Conservation (phyloP, 192 early-diverging fungal genomes). For the Backusella luteola region DNA sequence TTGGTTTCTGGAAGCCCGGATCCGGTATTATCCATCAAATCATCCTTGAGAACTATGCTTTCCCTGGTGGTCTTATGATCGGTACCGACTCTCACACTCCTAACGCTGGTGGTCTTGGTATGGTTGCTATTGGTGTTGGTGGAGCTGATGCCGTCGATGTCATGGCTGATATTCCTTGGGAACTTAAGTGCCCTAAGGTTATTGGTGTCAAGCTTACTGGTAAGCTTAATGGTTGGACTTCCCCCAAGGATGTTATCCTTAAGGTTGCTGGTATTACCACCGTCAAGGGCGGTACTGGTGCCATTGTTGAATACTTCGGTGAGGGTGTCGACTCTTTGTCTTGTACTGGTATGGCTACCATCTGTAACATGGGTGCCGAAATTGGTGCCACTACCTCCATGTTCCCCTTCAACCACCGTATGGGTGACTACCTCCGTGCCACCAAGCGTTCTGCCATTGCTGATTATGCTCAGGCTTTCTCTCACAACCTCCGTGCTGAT, state of each 20-base stretch:
- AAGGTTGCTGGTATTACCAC: constrained; percentile 93
- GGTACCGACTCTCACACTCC: constrained; percentile 99
- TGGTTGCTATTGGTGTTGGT: constrained; percentile 96
- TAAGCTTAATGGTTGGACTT: constrained; percentile 86
- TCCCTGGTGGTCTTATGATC: constrained; percentile 94
- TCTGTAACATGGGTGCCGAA: constrained; percentile 99
- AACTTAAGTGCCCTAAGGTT: constrained; percentile 97
- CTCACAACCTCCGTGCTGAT: constrained; percentile 90
- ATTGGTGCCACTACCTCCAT: constrained; percentile 97
- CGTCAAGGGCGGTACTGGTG: constrained; percentile 96
- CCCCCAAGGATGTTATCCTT: constrained; percentile 96
- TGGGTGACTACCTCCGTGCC: constrained; percentile 88
- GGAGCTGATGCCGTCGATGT: constrained; percentile 99
- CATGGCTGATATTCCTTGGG: constrained; percentile 98
- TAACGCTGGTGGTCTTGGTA: constrained; percentile 96
- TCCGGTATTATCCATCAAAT: constrained; percentile 96
- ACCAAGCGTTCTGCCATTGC: constrained; percentile 83
- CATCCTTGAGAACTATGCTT: constrained; percentile 97
- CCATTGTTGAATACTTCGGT: constrained; percentile 98
- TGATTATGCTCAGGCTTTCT: constrained; percentile 71
- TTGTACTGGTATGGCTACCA: constrained; percentile 98
- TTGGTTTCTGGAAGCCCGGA: constrained; percentile 96
- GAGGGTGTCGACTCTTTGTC: constrained; percentile 91
- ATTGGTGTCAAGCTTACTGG: constrained; percentile 92
- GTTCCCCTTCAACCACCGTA: constrained; percentile 93